phyloP scores from a whole-genome alignment of 305 asterid genomes.

The Plantago coronopus region DNA sequence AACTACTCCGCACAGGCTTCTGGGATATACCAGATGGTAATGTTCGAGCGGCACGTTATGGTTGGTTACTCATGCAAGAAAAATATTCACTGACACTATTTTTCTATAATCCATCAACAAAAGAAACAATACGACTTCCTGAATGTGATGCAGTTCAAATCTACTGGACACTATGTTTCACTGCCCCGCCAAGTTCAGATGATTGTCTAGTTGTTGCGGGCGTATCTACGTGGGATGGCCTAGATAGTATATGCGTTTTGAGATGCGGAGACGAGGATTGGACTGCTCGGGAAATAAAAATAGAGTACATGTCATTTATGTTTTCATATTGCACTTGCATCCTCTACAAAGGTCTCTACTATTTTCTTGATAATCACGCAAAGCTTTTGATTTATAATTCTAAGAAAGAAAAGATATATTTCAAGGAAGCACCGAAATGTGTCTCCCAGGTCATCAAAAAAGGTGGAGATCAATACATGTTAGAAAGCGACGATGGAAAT shows the following conservation, averaged over 20 bases:
- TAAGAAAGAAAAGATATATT: no score
- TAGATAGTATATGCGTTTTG: background rate
- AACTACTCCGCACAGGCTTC: background rate
- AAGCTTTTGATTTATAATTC: background rate
- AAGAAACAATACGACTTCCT: constrained; percentile 1
- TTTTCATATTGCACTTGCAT: background rate
- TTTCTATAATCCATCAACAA: constrained; percentile 7
- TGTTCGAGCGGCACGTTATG: background rate
- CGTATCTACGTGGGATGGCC: background rate
- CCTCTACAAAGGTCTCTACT: background rate
- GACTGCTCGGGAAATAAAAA: background rate
- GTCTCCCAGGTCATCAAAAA: background rate
- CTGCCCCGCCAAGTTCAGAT: background rate
- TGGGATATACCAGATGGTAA: background rate
- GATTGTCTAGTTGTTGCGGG: background rate
- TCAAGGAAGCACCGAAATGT: background rate
- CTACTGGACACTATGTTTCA: background rate
- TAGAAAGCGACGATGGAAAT: constrained; percentile 1
- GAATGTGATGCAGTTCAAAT: background rate
- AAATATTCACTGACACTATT: background rate
- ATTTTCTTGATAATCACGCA: background rate
- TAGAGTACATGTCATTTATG: background rate
- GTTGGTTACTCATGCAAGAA: constrained; percentile 5
- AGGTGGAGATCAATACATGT: background rate
- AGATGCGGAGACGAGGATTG: background rate